phyloP scores from a whole-genome alignment of 805 yeast species.

The Hagleromyces aurorensis region DNA sequence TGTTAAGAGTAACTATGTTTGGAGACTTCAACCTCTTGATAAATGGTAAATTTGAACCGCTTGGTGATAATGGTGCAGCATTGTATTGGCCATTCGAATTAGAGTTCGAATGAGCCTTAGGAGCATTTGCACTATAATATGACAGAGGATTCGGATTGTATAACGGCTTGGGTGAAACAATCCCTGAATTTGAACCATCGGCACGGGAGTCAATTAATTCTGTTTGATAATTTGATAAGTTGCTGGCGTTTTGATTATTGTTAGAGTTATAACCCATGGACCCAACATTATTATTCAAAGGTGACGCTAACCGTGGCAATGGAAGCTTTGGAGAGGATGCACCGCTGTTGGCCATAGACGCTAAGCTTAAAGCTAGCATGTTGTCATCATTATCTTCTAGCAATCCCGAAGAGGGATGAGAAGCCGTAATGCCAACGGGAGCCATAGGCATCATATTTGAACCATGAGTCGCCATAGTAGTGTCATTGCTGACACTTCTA shows the following conservation, averaged over 20 bases:
- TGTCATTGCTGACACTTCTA: too few relatives aligned
- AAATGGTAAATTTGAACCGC: conserved; percentile 22
- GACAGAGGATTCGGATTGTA: conserved; percentile 18
- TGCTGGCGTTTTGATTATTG: conserved; percentile 1
- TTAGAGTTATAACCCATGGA: conserved; percentile 1
- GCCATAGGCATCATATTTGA: conserved; percentile 6
- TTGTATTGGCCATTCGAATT: conserved; percentile 8
- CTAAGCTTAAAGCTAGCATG: conserved; percentile 29
- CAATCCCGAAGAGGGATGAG: conserved; percentile 14
- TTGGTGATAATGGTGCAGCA: conserved; percentile 13
- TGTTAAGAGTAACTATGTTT: conserved; percentile 28
- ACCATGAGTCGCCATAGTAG: conserved; percentile 4
- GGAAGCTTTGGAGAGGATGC: conserved; percentile 29
- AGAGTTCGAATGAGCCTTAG: conserved; percentile 1
- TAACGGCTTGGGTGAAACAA: conserved; percentile 20
- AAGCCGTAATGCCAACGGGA: conserved; percentile 8
- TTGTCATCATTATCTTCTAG: conserved; percentile 30
- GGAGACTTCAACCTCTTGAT: conserved; percentile 27
- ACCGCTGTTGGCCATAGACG: conserved; percentile 32
- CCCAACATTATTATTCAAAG: conserved; percentile 11
- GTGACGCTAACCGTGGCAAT: conserved; percentile 24
- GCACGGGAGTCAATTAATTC: too few relatives aligned
- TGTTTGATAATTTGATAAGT: too few relatives aligned
- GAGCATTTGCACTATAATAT: conserved; percentile 11
- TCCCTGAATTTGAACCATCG: conserved; percentile 9